phyloP scores from a whole-genome alignment of 2,329 filamentous ascomycete species.

The Aspergillus sp. region DNA sequence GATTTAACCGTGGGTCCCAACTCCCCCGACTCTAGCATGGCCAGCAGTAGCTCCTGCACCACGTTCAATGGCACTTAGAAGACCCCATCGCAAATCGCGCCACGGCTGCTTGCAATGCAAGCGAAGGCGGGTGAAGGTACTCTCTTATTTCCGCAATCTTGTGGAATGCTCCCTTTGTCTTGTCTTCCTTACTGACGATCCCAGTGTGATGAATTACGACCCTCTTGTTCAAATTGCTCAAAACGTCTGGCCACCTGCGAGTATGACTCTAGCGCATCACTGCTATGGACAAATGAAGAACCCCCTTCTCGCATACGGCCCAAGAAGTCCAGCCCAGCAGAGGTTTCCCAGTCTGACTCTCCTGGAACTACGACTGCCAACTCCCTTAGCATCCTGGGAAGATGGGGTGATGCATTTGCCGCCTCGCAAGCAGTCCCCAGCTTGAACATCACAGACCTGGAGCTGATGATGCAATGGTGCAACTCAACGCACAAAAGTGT shows the following conservation, averaged over 20 bases:
- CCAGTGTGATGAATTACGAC: slow-evolving; percentile 37
- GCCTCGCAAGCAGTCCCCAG: slow-evolving; percentile 22
- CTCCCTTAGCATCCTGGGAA: slow-evolving; percentile 28
- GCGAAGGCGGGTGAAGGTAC: slow-evolving; percentile 37
- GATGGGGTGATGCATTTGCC: slow-evolving; percentile 19
- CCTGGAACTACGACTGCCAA: slow-evolving; percentile 15
- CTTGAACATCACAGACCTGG: slow-evolving; percentile 48
- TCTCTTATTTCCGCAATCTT: too few relatives aligned
- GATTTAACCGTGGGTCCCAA: not conserved
- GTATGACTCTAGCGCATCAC: slow-evolving; percentile 33
- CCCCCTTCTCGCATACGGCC: slow-evolving; percentile 17
- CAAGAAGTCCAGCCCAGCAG: slow-evolving; percentile 23
- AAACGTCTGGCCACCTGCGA: slow-evolving; percentile 36
- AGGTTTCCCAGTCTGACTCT: slow-evolving; percentile 18
- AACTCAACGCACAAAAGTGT: slow-evolving; percentile 36
- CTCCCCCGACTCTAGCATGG: not conserved
- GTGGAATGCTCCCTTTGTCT: not conserved
- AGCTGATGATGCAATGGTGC: slow-evolving; percentile 45
- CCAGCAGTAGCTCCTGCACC: not conserved
- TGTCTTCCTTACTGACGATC: not conserved
- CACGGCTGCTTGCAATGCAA: slow-evolving; percentile 40
- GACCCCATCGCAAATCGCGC: slow-evolving; percentile 39
- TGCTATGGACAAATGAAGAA: slow-evolving; percentile 37
- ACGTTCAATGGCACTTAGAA: slow-evolving; percentile 33
- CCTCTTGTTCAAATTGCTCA: slow-evolving; percentile 35